A percentile compares a stretch with the other conserved stretches of the same genome.
phyloP scores from a whole-genome alignment of 2,329 filamentous ascomycete genomes.

The Podosphaera aphanis region DNA sequence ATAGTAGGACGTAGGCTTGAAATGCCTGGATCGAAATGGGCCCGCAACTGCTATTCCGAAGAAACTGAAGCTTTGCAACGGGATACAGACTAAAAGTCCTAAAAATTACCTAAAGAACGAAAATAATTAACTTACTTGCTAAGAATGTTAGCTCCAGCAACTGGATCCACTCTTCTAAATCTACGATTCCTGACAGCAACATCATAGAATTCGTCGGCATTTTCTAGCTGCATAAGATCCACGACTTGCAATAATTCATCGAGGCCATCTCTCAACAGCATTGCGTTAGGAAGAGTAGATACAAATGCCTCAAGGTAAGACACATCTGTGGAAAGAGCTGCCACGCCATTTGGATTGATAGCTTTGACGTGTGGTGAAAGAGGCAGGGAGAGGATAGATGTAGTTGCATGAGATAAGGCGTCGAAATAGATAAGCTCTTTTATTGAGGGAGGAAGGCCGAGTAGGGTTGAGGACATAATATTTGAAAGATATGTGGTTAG shows the following conservation, averaged over 20 bases:
- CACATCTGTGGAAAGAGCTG: conserved; percentile 61
- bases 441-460: conserved; percentile 84
- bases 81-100: too few relatives aligned
- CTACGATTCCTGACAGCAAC: conserved; percentile 74
- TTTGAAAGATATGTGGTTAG: conserved; percentile 80
- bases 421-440: conserved; percentile 98
- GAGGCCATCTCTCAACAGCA: conserved; percentile 69
- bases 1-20: too few relatives aligned
- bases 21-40: too few relatives aligned
- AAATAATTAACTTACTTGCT: conserved; percentile 43
- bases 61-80: neutral
- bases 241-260: conserved; percentile 90
- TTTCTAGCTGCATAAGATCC: conserved; percentile 63
- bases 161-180: conserved; percentile 74
- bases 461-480: conserved; percentile 85
- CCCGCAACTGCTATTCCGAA: too few relatives aligned
- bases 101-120: neutral
- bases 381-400: conserved; percentile 39
- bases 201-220: conserved; percentile 94
- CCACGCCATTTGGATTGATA: conserved; percentile 72
- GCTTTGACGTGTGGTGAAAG: conserved; percentile 37
- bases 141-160: conserved; percentile 70
- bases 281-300: conserved; percentile 55
- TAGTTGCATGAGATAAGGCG: conserved; percentile 71
- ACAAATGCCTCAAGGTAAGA: conserved; percentile 71